phyloP scores from a whole-genome alignment of 768 basidiomycete genomes.

The Termitomyces sp. region DNA sequence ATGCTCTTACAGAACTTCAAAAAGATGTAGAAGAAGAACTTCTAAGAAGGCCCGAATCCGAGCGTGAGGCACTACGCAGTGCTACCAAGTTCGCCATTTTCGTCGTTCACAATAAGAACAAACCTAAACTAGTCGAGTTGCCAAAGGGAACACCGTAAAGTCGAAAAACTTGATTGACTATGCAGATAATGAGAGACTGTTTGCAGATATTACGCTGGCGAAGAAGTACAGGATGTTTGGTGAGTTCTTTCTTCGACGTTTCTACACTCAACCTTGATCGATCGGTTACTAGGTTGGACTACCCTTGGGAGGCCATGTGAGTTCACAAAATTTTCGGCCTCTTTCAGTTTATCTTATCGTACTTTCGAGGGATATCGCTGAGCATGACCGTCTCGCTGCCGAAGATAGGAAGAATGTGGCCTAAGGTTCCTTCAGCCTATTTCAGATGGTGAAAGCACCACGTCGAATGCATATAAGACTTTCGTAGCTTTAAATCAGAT shows the following conservation, averaged over 20 bases:
- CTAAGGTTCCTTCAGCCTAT: background rate
- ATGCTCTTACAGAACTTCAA: slow-evolving; percentile 83
- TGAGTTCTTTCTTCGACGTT: slow-evolving; percentile 25
- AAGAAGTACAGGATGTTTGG: slow-evolving; percentile 70
- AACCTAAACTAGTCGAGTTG: slow-evolving; percentile 74
- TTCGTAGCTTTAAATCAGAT: no score
- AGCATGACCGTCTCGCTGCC: slow-evolving; percentile 60
- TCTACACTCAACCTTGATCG: background rate
- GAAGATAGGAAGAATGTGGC: slow-evolving; percentile 26
- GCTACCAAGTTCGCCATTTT: slow-evolving; percentile 86
- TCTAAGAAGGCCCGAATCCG: slow-evolving; percentile 55
- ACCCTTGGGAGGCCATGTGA: slow-evolving; percentile 79
- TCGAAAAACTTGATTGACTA: slow-evolving; percentile 2
- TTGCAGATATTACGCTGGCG: slow-evolving; percentile 70
- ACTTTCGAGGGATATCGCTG: slow-evolving; percentile 61
- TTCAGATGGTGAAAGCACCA: background rate
- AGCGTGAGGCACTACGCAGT: slow-evolving; percentile 59
- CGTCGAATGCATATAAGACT: background rate
- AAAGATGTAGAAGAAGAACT: slow-evolving; percentile 81
- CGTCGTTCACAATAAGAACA: slow-evolving; percentile 92
- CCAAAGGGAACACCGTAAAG: slow-evolving; percentile 59
- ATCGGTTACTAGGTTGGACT: slow-evolving; percentile 58
- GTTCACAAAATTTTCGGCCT: slow-evolving; percentile 17
- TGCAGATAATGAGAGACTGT: slow-evolving; percentile 21
- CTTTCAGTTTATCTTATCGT: background rate